Percentiles rank a stretch among this genome's conserved stretches.
Evolutionary conservation across 2,329 filamentous ascomycete species (phyloP).

Genomic region (Aspergillus ibericus): DNA sequence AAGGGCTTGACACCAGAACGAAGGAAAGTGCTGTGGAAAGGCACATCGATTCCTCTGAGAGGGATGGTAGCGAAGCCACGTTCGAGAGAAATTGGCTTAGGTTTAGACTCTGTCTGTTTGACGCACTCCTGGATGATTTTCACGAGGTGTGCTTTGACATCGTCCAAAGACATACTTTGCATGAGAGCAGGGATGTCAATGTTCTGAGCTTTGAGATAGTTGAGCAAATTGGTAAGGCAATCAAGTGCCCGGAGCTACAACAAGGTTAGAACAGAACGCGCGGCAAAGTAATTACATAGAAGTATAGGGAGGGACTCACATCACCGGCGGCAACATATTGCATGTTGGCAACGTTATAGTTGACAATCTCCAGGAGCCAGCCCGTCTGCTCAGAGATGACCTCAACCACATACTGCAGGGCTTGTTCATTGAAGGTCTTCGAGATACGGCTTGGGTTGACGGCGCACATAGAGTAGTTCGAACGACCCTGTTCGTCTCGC

Average conservation of each 20-base stretch:
- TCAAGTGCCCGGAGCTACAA: constrained; percentile 60
- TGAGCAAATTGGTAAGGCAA: constrained; percentile 74
- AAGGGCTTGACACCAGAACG: constrained; percentile 98
- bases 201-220: constrained; percentile 95
- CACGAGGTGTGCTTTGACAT: constrained; percentile 84
- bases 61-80: constrained; percentile 97
- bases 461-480: constrained; percentile 99
- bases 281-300: background rate
- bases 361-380: constrained; percentile 98
- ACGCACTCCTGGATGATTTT: constrained; percentile 90
- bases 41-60: constrained; percentile 94
- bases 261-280: constrained; percentile 21
- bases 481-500: constrained; percentile 86
- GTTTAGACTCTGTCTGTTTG: constrained; percentile 84
- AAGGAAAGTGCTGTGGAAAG: constrained; percentile 98
- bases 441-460: constrained; percentile 98
- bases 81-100: constrained; percentile 82
- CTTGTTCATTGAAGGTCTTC: constrained; percentile 98
- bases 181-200: constrained; percentile 95
- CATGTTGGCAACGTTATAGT: constrained; percentile 77
- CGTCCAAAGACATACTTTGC: constrained; percentile 80
- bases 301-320: constrained; percentile 42
- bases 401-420: constrained; percentile 93
- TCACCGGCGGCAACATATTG: constrained; percentile 69
- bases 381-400: constrained; percentile 91